Evolutionary conservation across 257 asterid species (phyloP), one percentile per base, ranked within the genome.

Genomic region (Solanum chaucha): DNA sequence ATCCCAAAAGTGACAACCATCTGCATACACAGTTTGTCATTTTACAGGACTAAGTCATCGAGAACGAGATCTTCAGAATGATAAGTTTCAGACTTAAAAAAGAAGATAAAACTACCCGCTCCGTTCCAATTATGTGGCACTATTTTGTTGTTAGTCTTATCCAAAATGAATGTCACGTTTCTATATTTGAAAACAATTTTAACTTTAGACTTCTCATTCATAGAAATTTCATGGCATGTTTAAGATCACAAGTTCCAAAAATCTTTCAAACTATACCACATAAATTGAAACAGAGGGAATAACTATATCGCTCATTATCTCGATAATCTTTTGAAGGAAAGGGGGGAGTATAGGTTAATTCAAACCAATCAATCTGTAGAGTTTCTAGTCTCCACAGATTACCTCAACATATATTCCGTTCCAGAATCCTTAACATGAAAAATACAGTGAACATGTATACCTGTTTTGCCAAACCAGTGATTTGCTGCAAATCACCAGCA

Each of bases 1-100:
- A 96, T 95, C 80, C 98, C 99, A 82, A 96, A 96, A 35, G 99
- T 89, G 65, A 96, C 98, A 10, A 96, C 99, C 99, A 96, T 95
- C 99, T 95, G 86, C 85, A 80, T 19, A 2, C 10, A 48, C 19
- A 48, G 67, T 48, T 8, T 8, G 41, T 48, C 68, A 80, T 44
- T 46, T 44, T 26, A 6, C 26, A 78, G 84, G 30, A 80, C 15
- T 0, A 65, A 44, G 74, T 78, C 40, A 26, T 77, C 4, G 20
- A 41, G 84, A 78, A 78, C 51, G 24, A 80, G 36, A 38, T 40
- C 30, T 80, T 80, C 15, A 44, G 40, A 44, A 80, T 44, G 59
- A 8, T 24, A 41, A 44, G 24, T 40, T 40, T n/a, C 12, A 72
- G 30, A 73, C 44, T n/a, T 68, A 38, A 41, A 77, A 13, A 41